A percentile compares a stretch with the other conserved stretches of the same genome.
Evolutionary conservation across 2,329 filamentous ascomycete genomes (phyloP).

Genomic region (Coniochaeta pulveracea): DNA sequence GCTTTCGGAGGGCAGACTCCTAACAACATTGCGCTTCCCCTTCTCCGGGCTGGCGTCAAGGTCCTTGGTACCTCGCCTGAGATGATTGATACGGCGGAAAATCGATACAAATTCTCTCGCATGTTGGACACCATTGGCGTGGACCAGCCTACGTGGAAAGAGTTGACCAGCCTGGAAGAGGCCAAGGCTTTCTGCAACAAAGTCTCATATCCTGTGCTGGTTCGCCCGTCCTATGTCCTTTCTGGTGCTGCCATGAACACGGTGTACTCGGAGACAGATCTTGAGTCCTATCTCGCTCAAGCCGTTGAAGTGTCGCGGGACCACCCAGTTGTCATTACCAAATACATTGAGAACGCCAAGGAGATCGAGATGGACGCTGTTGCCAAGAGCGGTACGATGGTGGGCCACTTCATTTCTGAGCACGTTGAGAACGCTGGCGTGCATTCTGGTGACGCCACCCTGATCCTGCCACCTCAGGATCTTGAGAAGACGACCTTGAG

Average conservation of each 20-base stretch:
- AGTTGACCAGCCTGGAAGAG: slow-evolving; percentile 88
- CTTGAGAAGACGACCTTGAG: slow-evolving; percentile 78
- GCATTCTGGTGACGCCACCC: slow-evolving; percentile 92
- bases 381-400: slow-evolving; percentile 75
- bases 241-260: slow-evolving; percentile 99
- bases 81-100: slow-evolving; percentile 97
- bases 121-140: slow-evolving; percentile 93
- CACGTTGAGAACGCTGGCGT: slow-evolving; percentile 98
- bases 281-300: slow-evolving; percentile 80
- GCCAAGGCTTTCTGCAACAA: slow-evolving; percentile 77
- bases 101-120: slow-evolving; percentile 96
- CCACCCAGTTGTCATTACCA: slow-evolving; percentile 95
- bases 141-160: slow-evolving; percentile 97
- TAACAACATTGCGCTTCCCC: slow-evolving; percentile 90
- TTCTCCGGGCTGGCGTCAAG: slow-evolving; percentile 83
- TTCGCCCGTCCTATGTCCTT: slow-evolving; percentile 91
- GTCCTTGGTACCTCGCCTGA: slow-evolving; percentile 92
- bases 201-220: slow-evolving; percentile 87
- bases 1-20: slow-evolving; percentile 97
- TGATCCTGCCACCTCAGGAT: slow-evolving; percentile 92
- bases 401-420: slow-evolving; percentile 96
- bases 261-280: slow-evolving; percentile 88
- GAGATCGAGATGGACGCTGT: slow-evolving; percentile 99
- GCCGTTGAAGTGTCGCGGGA: slow-evolving; percentile 89
- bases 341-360: slow-evolving; percentile 98